phyloP scores from a whole-genome alignment of 768 basidiomycete species.

The Panellus pusillus region DNA sequence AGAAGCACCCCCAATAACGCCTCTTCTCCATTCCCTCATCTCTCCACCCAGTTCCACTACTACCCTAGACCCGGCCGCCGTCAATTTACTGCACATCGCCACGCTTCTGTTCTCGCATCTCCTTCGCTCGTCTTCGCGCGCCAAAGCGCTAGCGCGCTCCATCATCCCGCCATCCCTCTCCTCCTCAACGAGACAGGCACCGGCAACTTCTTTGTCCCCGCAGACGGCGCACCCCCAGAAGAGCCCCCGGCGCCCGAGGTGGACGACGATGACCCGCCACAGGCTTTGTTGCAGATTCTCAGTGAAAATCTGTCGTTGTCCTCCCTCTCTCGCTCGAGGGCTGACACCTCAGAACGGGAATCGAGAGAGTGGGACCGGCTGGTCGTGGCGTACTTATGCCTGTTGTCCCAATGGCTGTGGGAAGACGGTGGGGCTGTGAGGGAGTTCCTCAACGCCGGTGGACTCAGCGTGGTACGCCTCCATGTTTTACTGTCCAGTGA shows the following conservation, averaged over 20 bases:
- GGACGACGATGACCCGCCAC: constrained; percentile 57
- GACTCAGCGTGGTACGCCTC: constrained; percentile 79
- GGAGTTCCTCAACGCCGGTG: constrained; percentile 89
- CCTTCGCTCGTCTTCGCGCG: constrained; percentile 62
- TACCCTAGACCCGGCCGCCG: constrained; percentile 50
- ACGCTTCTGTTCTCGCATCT: constrained; percentile 80
- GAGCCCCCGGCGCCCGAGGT: constrained; percentile 31
- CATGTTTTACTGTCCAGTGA: background rate
- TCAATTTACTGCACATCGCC: constrained; percentile 71
- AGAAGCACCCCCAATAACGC: constrained; percentile 52
- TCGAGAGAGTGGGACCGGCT: constrained; percentile 88
- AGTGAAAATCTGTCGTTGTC: constrained; percentile 90
- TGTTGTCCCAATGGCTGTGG: constrained; percentile 95
- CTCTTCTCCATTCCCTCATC: constrained; percentile 69
- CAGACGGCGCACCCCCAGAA: constrained; percentile 53
- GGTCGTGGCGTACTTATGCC: constrained; percentile 79
- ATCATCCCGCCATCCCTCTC: constrained; percentile 54
- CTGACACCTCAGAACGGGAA: constrained; percentile 67
- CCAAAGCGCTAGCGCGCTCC: constrained; percentile 62
- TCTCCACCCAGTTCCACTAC: constrained; percentile 57
- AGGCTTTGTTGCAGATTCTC: constrained; percentile 79
- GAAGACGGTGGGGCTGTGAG: constrained; percentile 87
- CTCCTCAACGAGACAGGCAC: constrained; percentile 29
- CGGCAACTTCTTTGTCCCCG: constrained; percentile 72
- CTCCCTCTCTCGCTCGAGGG: constrained; percentile 71